A percentile compares a stretch with the other conserved stretches of the same genome.
Conservation (phyloP, 805 yeast genomes). For the Brettanomyces sp. region DNA sequence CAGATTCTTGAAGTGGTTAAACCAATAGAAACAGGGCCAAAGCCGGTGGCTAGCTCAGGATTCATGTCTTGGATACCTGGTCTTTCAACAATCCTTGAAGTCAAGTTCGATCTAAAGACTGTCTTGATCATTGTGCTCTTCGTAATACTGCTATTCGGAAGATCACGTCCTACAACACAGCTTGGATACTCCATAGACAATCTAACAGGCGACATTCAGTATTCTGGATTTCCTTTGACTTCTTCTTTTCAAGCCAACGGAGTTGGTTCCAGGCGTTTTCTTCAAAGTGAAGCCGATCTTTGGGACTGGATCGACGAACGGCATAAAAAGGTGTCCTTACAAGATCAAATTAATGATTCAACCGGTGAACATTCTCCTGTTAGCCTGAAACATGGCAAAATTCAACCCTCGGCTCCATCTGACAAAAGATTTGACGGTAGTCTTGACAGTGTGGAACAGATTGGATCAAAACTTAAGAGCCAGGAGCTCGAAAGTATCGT, state of each 20-base stretch:
- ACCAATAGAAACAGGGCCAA: neutral
- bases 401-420: neutral
- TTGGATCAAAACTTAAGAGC: constrained; percentile 14
- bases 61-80: too few species aligned
- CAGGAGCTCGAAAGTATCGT: constrained; percentile 42
- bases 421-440: neutral
- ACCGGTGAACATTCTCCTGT: too few species aligned
- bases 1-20: constrained; percentile 7
- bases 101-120: neutral
- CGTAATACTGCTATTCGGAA: constrained; percentile 13
- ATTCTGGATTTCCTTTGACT: neutral
- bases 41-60: too few species aligned
- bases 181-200: neutral
- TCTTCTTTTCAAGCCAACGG: constrained; percentile 28
- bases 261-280: constrained; percentile 29
- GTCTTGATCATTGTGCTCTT: constrained; percentile 13
- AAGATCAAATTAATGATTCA: too few species aligned
- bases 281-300: constrained; percentile 46
- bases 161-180: neutral
- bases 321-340: constrained; percentile 13
- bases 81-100: too few species aligned
- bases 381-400: neutral
- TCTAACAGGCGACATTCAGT: too few species aligned
- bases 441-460: neutral
- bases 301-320: constrained; percentile 63